Conservation (phyloP, 2,329 filamentous ascomycete species). For the Zarea fungicola region DNA sequence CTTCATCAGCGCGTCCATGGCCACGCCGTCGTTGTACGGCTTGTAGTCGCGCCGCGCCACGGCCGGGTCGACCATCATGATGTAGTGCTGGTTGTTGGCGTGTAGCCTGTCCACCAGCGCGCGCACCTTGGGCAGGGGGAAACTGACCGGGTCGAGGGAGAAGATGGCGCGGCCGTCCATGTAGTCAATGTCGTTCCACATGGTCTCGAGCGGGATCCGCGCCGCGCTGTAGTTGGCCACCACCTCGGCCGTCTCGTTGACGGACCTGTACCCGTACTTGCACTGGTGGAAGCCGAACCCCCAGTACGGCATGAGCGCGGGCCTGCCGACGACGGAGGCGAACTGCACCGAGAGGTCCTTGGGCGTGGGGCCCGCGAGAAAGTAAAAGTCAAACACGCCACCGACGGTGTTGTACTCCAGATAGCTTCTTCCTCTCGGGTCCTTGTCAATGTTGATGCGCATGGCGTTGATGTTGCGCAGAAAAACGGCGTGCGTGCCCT, state of each 20-base stretch:
- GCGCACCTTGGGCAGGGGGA: constrained; percentile 56
- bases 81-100: constrained; percentile 60
- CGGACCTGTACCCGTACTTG: constrained; percentile 59
- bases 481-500: constrained; percentile 59
- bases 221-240: constrained; percentile 60
- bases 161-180: constrained; percentile 55
- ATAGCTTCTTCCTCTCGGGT: constrained; percentile 54
- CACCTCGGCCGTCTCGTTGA: constrained; percentile 62
- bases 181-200: constrained; percentile 72
- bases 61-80: constrained; percentile 68
- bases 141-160: constrained; percentile 58
- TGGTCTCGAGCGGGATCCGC: constrained; percentile 65
- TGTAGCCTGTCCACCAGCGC: constrained; percentile 65
- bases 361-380: constrained; percentile 54
- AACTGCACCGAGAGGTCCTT: constrained; percentile 56
- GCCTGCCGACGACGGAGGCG: constrained; percentile 48
- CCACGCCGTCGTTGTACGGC: constrained; percentile 32
- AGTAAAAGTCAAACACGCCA: constrained; percentile 69
- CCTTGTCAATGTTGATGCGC: constrained; percentile 69
- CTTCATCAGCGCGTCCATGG: constrained; percentile 34
- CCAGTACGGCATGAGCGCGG: constrained; percentile 62
- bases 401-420: constrained; percentile 77
- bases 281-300: constrained; percentile 58
- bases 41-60: constrained; percentile 43
- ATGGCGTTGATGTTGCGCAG: constrained; percentile 70